Evolutionary conservation across 257 asterid genomes (phyloP), one percentile per base, ranked within the genome.

Genomic region (Solanum bulbocastanum): DNA sequence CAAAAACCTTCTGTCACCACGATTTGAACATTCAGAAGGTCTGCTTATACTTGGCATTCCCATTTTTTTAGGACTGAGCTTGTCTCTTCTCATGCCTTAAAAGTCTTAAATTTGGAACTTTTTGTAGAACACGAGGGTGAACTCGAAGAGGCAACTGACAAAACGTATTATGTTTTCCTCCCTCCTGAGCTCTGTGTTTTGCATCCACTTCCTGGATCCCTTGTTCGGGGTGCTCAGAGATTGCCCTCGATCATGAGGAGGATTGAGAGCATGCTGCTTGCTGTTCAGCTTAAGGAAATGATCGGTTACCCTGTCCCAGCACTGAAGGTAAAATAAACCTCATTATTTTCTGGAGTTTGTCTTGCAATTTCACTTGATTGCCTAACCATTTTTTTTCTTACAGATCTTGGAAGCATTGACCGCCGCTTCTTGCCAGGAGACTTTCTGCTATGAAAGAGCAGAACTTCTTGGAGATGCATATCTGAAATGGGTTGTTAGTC

Each of bases 401-500:
- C 96, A 96, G 99, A 93, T 96, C 87, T 90, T 96, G 92, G 99
- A 96, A 95, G 99, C 99, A 44, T 92, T 97, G 89, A 96, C 98
- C 13, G 99, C 98, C 87, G 99, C 98, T 37, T 96, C 98, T 68
- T 97, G 99, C 93, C 99, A 96, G 88, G 99, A 97, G 92, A 94
- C 98, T 72, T 97, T 95, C 92, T 97, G 99, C 89, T 96, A 96
- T 86, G 99, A 95, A 89, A 93, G 99, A 90, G 99, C 98, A 13
- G 99, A 97, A 91, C 98, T 96, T 90, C 91, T 97, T 83, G 99
- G 99, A 79, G 99, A 96, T 92, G 98, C 99, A 87, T 97, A 97
- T 90, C 92, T 97, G 56, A 96, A 97, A 91, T 97, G 99, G 99
- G 99, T 97, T 16, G 99, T 97, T 52, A 96, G 98, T 92, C 95